These are phyloP conservation scores for Gymnopilus junonius DNA, from an alignment of 768 basidiomycete species.

Conservation along the genomic window DNA sequence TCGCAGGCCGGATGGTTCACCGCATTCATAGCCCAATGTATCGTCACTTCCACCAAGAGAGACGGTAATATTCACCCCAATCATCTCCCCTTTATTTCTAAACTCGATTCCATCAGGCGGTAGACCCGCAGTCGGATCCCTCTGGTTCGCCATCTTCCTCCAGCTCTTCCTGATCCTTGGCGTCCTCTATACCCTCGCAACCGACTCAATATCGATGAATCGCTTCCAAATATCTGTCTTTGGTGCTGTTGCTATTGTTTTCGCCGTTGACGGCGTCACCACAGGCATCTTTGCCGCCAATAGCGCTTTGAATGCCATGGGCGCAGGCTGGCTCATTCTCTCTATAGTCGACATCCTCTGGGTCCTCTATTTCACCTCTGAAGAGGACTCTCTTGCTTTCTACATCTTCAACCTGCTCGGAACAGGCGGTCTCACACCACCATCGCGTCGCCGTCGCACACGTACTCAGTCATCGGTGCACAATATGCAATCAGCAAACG, in stretches of 20 bases:
- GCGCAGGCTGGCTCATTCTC: conserved; percentile 93
- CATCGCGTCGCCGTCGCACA: conserved; percentile 78
- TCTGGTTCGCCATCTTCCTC: conserved; percentile 89
- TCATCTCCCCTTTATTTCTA: background rate
- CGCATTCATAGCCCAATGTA: conserved; percentile 76
- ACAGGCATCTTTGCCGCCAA: conserved; percentile 60
- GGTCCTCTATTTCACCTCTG: conserved; percentile 96
- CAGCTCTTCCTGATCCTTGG: conserved; percentile 74
- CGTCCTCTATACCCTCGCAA: conserved; percentile 78
- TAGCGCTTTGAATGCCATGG: conserved; percentile 76
- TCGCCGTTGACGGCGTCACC: conserved; percentile 78
- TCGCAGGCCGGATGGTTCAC: conserved; percentile 71
- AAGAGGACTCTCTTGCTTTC: conserved; percentile 87
- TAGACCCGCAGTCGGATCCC: conserved; percentile 55
- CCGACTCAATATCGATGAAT: conserved; percentile 91
- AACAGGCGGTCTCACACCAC: conserved; percentile 82
- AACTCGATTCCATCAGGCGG: conserved; percentile 33
- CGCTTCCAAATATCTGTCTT: conserved; percentile 91
- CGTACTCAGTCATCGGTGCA: conserved; percentile 64
- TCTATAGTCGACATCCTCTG: conserved; percentile 92
- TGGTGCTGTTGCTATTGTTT: conserved; percentile 85
- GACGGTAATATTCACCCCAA: conserved; percentile 39
- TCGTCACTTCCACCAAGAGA: conserved; percentile 49
- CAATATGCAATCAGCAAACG: conserved; percentile 64
- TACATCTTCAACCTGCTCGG: conserved; percentile 89